These are phyloP conservation scores for Trichoderma atroviride DNA, from an alignment of 2,329 filamentous ascomycete genomes.

Conservation along the genomic window DNA sequence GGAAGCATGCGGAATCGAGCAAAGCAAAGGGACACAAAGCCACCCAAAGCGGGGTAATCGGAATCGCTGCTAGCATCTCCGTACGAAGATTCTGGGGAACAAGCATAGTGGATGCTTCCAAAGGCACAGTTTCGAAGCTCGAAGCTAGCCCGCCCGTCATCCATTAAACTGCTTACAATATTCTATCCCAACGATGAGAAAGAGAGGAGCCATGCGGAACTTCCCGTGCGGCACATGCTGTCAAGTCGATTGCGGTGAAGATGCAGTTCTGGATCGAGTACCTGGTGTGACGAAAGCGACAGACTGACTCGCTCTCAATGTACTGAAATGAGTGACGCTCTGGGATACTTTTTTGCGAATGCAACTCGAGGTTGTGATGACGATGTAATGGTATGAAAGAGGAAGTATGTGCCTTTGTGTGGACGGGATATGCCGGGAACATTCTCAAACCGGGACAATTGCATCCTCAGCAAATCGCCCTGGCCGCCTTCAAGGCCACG, in stretches of 20 bases:
- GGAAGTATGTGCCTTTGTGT: neutral
- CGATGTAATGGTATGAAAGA: neutral
- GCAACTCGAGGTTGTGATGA: neutral
- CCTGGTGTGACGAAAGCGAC: neutral
- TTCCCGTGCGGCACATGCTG: neutral
- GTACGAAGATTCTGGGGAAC: neutral
- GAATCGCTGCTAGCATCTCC: neutral
- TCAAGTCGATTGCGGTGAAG: neutral
- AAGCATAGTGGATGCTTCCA: neutral
- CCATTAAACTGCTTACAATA: neutral
- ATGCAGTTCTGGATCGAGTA: neutral
- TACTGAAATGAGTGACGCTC: neutral
- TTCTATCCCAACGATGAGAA: neutral
- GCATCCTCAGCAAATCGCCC: neutral
- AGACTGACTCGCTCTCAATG: neutral
- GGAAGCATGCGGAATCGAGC: neutral
- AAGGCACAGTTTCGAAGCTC: neutral
- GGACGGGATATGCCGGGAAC: neutral
- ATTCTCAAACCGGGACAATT: neutral
- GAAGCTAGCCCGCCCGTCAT: neutral
- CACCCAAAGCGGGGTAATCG: conserved; percentile 20
- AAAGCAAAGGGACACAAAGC: neutral
- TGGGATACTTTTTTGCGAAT: neutral
- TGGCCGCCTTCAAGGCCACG: neutral
- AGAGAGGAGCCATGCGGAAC: neutral